A percentile compares a stretch with the other conserved stretches of the same genome.
Evolutionary conservation across 1,139 yeast species (phyloP).

Genomic region (Pichia sp.): DNA sequence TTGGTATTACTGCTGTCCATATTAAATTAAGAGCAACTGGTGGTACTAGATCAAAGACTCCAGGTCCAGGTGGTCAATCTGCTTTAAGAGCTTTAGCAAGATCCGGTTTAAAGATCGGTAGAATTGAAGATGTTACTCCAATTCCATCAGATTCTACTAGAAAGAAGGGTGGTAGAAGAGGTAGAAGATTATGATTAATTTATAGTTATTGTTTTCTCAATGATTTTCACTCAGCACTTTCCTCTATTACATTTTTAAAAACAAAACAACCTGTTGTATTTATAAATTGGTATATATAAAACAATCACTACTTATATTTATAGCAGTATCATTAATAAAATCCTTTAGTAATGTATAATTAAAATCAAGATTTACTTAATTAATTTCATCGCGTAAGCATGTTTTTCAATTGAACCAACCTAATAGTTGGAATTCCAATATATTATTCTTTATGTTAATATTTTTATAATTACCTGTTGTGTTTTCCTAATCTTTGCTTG

Average conservation of each 20-base stretch:
- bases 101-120: constrained; percentile 99
- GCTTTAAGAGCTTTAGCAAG: constrained; percentile 99
- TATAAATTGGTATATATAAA: constrained; percentile 7
- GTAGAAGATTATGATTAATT: constrained; percentile 88
- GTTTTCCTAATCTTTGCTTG: too few relatives aligned
- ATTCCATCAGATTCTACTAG: constrained; percentile 99
- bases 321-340: constrained; percentile 11
- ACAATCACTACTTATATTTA: constrained; percentile 1
- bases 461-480: too few relatives aligned
- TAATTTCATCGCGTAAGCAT: too few relatives aligned
- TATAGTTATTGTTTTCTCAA: neutral
- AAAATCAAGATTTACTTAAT: neutral
- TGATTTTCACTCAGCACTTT: neutral
- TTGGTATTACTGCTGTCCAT: constrained; percentile 99
- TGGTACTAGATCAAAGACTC: constrained; percentile 99
- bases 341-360: constrained; percentile 9
- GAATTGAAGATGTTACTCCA: constrained; percentile 99
- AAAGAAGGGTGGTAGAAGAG: constrained; percentile 99
- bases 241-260: constrained; percentile 2
- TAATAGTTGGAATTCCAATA: too few relatives aligned
- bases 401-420: too few relatives aligned
- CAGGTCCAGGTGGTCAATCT: constrained; percentile 99
- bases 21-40: constrained; percentile 99
- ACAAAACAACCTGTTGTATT: constrained; percentile 4
- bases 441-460: too few relatives aligned